A percentile compares a stretch with the other conserved stretches of the same genome.
These are phyloP conservation scores for Escallonia herrerae DNA, from an alignment of 129 eudicot species.

Conservation along the genomic window DNA sequence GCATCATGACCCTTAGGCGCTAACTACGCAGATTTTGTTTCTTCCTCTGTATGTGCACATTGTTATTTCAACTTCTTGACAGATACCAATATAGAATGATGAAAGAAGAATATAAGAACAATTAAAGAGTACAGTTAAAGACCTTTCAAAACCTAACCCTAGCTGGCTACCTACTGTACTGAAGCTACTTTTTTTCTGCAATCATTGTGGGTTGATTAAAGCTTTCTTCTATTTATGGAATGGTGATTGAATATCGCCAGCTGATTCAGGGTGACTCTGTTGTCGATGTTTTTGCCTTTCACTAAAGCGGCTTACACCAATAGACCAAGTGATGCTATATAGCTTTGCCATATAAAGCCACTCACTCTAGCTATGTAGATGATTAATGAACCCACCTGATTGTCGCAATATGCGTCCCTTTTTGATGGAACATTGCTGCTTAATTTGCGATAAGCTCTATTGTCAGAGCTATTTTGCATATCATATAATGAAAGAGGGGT, in stretches of 20 bases:
- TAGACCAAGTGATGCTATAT: too few relatives aligned
- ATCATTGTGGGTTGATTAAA: neutral
- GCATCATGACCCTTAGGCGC: slow-evolving; percentile 32
- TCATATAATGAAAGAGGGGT: too few relatives aligned
- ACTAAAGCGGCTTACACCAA: too few relatives aligned
- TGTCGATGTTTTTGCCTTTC: too few relatives aligned
- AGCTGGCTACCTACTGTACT: neutral
- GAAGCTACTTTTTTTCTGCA: neutral
- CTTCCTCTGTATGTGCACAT: slow-evolving; percentile 2
- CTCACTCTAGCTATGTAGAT: too few relatives aligned
- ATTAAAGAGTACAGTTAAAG: slow-evolving; percentile 4
- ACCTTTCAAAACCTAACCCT: slow-evolving; percentile 22
- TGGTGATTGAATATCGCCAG: neutral
- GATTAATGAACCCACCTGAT: too few relatives aligned
- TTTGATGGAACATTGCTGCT: too few relatives aligned
- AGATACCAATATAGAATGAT: slow-evolving; percentile 1
- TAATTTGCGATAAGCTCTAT: too few relatives aligned
- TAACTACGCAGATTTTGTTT: slow-evolving; percentile 32
- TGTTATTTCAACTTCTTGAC: neutral
- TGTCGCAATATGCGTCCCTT: too few relatives aligned
- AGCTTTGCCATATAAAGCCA: too few relatives aligned
- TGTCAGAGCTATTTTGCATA: too few relatives aligned
- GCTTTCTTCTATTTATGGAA: slow-evolving; percentile 2
- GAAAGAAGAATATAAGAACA: slow-evolving; percentile 16
- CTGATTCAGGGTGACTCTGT: neutral